Conservation (phyloP, 108 stramenopile genomes). For the Skeletonema marinoi region DNA sequence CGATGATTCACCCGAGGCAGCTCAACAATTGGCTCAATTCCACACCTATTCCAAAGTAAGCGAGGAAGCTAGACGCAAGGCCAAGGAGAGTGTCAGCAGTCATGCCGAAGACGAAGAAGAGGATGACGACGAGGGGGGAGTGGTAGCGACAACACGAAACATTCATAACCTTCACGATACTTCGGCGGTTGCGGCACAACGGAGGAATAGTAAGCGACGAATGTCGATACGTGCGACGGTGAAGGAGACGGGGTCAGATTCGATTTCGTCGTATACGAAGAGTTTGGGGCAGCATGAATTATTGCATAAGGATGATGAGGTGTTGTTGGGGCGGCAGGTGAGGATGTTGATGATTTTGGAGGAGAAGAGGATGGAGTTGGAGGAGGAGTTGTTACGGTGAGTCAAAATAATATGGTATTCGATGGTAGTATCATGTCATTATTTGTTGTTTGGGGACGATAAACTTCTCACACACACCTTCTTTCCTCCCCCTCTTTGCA, state of each 20-base stretch:
- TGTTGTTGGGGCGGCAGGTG: conserved; percentile 51
- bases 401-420: too few species aligned
- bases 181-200: neutral
- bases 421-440: too few species aligned
- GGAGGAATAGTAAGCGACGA: conserved; percentile 2
- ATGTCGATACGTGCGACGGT: conserved; percentile 49
- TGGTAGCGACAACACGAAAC: neutral
- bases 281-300: conserved; percentile 61
- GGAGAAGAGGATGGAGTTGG: conserved; percentile 40
- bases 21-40: conserved; percentile 41
- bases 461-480: neutral
- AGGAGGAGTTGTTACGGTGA: conserved; percentile 44
- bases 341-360: conserved; percentile 51
- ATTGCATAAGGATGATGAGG: conserved; percentile 51
- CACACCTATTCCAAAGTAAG: conserved; percentile 34
- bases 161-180: neutral
- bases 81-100: conserved; percentile 28
- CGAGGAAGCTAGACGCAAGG: conserved; percentile 44
- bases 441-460: neutral
- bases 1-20: conserved; percentile 48
- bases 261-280: conserved; percentile 55
- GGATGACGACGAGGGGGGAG: conserved; percentile 3
- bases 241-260: conserved; percentile 62
- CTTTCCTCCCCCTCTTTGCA: neutral
- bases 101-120: conserved; percentile 5